Evolutionary conservation across 2,329 filamentous ascomycete species (phyloP).

Genomic region (Alternaria brassicae): DNA sequence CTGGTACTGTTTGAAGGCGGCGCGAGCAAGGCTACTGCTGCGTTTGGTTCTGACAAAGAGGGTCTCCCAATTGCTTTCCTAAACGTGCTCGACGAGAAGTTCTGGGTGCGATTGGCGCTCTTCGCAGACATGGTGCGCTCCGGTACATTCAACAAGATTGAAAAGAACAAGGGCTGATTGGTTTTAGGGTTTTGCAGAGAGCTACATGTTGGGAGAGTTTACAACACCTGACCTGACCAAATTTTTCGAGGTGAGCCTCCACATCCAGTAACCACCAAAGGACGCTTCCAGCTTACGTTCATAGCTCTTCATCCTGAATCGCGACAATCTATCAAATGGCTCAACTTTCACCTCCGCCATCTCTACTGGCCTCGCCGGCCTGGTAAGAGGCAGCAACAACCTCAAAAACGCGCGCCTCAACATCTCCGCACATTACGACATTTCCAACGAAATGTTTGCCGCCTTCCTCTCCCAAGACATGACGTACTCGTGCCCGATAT

Average conservation of each 20-base stretch:
- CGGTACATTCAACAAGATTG: background rate
- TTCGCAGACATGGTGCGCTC: constrained; percentile 72
- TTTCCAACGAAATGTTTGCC: constrained; percentile 78
- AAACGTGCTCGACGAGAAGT: constrained; percentile 68
- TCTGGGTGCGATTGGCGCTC: constrained; percentile 73
- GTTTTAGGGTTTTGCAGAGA: constrained; percentile 68
- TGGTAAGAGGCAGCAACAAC: constrained; percentile 58
- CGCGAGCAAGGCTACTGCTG: constrained; percentile 54
- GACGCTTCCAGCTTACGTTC: constrained; percentile 22
- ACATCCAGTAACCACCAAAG: background rate
- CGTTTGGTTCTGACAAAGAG: constrained; percentile 51
- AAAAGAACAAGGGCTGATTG: background rate
- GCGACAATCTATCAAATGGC: constrained; percentile 69
- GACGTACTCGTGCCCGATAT: constrained; percentile 77
- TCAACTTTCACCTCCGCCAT: constrained; percentile 68
- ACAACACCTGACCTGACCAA: constrained; percentile 70
- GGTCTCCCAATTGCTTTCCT: constrained; percentile 61
- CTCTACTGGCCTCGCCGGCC: constrained; percentile 63
- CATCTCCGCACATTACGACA: constrained; percentile 76
- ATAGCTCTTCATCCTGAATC: constrained; percentile 74
- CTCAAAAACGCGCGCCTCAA: constrained; percentile 65
- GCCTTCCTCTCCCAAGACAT: constrained; percentile 77
- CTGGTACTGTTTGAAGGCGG: constrained; percentile 55
- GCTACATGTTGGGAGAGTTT: constrained; percentile 76
- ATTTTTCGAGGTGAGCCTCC: constrained; percentile 67